Evolutionary conservation across 2,329 filamentous ascomycete species (phyloP).

Genomic region (Cadophora luteo-olivacea): DNA sequence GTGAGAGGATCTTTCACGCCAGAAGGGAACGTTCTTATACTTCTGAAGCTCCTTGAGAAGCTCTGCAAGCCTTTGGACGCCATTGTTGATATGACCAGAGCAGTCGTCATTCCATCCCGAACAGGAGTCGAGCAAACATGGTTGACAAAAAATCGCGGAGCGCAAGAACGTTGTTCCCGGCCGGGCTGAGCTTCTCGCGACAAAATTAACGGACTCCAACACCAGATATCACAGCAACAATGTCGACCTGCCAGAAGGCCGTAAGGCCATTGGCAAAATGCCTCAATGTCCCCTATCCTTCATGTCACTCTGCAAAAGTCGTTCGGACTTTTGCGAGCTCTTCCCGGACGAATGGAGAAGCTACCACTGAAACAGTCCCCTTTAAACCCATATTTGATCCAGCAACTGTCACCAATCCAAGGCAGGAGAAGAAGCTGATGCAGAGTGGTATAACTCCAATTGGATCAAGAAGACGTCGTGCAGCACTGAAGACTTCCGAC

Average conservation of each 20-base stretch:
- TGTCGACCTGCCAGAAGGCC: constrained; percentile 67
- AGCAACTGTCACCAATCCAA: constrained; percentile 68
- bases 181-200: constrained; percentile 27
- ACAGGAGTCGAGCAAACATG: constrained; percentile 28
- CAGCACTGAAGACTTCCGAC: constrained; percentile 69
- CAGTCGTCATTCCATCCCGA: constrained; percentile 28
- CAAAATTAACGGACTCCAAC: constrained; percentile 37
- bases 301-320: constrained; percentile 34
- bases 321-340: constrained; percentile 42
- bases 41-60: constrained; percentile 40
- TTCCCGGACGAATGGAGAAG: constrained; percentile 48
- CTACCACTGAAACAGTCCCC: constrained; percentile 45
- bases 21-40: constrained; percentile 36
- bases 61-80: constrained; percentile 43
- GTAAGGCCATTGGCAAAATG: constrained; percentile 62
- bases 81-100: constrained; percentile 38
- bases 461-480: constrained; percentile 84
- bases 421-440: constrained; percentile 72
- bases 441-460: constrained; percentile 73
- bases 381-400: constrained; percentile 62
- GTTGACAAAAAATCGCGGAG: constrained; percentile 32
- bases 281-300: constrained; percentile 50
- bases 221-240: constrained; percentile 45
- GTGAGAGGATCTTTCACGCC: constrained; percentile 47
- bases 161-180: constrained; percentile 33